These are phyloP conservation scores for Trifolium fragiferum DNA, from an alignment of 306 rosid species.

Conservation along the genomic window DNA sequence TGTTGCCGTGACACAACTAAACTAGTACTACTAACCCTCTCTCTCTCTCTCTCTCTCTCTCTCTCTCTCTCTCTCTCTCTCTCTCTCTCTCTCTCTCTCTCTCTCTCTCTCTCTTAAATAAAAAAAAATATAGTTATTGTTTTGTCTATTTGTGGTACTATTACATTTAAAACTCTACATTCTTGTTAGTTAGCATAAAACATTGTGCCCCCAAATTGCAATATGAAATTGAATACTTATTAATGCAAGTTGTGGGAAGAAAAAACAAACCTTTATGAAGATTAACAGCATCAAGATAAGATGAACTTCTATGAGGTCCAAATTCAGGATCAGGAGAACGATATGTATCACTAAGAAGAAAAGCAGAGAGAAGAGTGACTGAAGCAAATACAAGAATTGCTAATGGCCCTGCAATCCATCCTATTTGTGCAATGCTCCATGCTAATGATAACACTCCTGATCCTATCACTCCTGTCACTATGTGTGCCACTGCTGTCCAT, in stretches of 20 bases:
- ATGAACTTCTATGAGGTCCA: constrained; percentile 54
- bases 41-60: no score
- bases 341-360: constrained; percentile 54
- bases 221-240: no score
- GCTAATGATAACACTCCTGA: constrained; percentile 63
- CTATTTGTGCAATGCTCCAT: constrained; percentile 67
- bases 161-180: no score
- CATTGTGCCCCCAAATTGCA: no score
- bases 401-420: constrained; percentile 65
- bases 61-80: no score
- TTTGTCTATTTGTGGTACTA: no score
- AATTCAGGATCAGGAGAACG: constrained; percentile 60
- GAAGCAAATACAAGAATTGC: constrained; percentile 50
- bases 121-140: no score
- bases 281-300: constrained; percentile 56
- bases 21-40: background rate
- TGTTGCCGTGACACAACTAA: constrained; percentile 41
- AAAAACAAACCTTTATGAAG: constrained; percentile 41
- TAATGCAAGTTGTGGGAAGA: background rate
- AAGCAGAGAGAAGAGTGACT: constrained; percentile 52
- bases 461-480: constrained; percentile 68
- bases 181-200: no score
- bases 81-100: no score
- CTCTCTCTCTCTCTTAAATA: no score
- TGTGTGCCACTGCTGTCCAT: constrained; percentile 68